Evolutionary conservation across 1,139 yeast species (phyloP).

Genomic region (Debaryomyces nepalensis): DNA sequence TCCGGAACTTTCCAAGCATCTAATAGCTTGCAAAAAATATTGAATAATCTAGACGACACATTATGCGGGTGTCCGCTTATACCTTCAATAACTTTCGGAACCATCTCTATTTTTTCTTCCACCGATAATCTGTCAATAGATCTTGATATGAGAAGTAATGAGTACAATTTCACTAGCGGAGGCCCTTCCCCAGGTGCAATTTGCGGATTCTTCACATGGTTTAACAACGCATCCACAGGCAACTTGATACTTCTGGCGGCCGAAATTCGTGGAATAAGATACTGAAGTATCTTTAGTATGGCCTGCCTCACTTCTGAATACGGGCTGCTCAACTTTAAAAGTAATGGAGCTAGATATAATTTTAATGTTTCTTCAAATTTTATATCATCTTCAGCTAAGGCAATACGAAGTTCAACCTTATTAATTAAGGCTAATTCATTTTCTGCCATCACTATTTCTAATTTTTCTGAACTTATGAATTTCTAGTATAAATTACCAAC

Average conservation of each 20-base stretch:
- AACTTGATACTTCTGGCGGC: conserved; percentile 58
- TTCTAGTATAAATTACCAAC: not conserved
- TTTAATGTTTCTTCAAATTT: conserved; percentile 66
- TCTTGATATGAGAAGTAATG: conserved; percentile 66
- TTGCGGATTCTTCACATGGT: conserved; percentile 64
- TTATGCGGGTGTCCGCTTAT: conserved; percentile 42
- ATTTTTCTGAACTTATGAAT: not conserved
- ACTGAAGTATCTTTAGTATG: conserved; percentile 68
- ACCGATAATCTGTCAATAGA: conserved; percentile 58
- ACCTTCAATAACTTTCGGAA: conserved; percentile 54
- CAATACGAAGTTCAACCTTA: conserved; percentile 82
- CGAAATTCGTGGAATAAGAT: conserved; percentile 67
- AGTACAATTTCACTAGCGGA: conserved; percentile 63
- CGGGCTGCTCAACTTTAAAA: conserved; percentile 78
- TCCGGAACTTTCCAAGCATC: conserved; percentile 55
- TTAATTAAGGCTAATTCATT: conserved; percentile 63
- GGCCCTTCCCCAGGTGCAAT: conserved; percentile 48
- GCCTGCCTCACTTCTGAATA: conserved; percentile 69
- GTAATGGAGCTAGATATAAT: conserved; percentile 73
- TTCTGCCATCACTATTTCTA: conserved; percentile 37
- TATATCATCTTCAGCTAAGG: conserved; percentile 70
- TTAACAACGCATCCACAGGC: conserved; percentile 64
- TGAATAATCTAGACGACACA: conserved; percentile 64
- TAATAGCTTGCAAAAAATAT: conserved; percentile 60
- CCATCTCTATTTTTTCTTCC: conserved; percentile 39